These are phyloP conservation scores for Urochloa ruziziensis DNA, from an alignment of 176 grass and related monocot species.

Conservation along the genomic window DNA sequence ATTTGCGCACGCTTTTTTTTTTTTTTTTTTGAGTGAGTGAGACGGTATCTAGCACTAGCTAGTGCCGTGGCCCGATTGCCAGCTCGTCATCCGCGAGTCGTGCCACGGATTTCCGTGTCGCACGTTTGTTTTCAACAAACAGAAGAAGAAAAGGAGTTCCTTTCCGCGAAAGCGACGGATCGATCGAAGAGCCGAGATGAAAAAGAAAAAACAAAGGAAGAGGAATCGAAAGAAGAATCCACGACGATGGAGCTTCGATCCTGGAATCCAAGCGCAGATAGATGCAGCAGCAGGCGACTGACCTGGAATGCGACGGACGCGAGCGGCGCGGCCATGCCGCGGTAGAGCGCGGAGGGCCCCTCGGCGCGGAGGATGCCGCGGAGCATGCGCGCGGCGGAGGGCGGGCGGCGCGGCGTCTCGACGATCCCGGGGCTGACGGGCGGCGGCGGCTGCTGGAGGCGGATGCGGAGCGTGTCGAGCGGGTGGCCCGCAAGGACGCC, in stretches of 20 bases:
- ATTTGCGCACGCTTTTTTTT: not conserved
- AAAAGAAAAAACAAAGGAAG: too few relatives aligned
- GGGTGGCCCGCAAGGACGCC: conserved; percentile 87
- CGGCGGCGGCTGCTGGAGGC: conserved; percentile 70
- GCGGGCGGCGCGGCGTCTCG: not conserved
- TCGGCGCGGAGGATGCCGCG: conserved; percentile 70
- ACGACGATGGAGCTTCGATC: not conserved
- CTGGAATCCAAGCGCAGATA: too few relatives aligned
- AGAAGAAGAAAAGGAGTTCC: not conserved
- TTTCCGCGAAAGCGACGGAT: too few relatives aligned
- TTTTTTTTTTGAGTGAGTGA: not conserved
- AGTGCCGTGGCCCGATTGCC: conserved; percentile 1
- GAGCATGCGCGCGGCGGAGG: conserved; percentile 55
- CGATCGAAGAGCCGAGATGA: too few relatives aligned
- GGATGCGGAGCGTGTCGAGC: conserved; percentile 91
- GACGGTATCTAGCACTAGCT: not conserved
- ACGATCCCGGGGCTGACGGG: conserved; percentile 20
- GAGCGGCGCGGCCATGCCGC: conserved; percentile 91
- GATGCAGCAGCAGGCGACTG: too few relatives aligned
- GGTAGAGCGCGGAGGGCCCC: conserved; percentile 89
- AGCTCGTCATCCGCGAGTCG: not conserved
- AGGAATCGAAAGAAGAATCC: not conserved
- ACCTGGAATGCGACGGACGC: conserved; percentile 90
- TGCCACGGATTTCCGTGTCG: not conserved
- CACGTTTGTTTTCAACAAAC: not conserved